Base-by-base conservation (phyloP, 192 early-diverging fungal species). In the Coemansia sp. region DNA sequence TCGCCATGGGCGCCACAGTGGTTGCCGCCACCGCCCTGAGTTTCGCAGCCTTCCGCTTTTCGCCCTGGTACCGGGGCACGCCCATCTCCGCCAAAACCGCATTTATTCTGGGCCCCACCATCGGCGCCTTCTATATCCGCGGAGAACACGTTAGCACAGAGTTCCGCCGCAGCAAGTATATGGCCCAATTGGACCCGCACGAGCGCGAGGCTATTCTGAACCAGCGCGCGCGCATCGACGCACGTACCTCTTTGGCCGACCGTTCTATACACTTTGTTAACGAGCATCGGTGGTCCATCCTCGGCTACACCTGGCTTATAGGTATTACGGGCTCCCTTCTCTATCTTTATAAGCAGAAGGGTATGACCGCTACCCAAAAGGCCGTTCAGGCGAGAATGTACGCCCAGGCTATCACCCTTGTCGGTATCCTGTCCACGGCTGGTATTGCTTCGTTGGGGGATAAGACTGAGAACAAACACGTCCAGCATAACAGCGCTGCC, bases 341-440 rank as follows among this genome's bases (percentile, higher is more conserved):
- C 35, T 72, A 82, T 46, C 35, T 85, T 46, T 78, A 78, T 17
- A 59, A 72, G 51, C 66, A 85, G 60, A 85, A 82, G 69, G 79
- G 87, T 27, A 81, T 91, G 67, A 73, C 81, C 1, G 70, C 69
- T 6, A 77, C 86, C n/a, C 89, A 91, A 66, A 89, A 90, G 63
- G 37, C 87, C 2, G 89, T 90, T 2, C 89, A 91, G 67, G 90
- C 90, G 1, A 86, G 90, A 68, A 88, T 91, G 87, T 90, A 89
- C 70, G 87, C 90, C 6, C 90, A 91, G 79, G 77, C 81, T 9
- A 84, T 87, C 53, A 89, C 88, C 31, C 77, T 91, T 59, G 72
- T 84, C 17, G 87, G 86, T 1, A 74, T 91, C 19, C 73, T 89
- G 72, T 87, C 83, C 2, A 87, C 87, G 1, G 90, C 89, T 5